These are phyloP conservation scores for Kwoniella sp. DNA, from an alignment of 768 basidiomycete species.

Conservation along the genomic window DNA sequence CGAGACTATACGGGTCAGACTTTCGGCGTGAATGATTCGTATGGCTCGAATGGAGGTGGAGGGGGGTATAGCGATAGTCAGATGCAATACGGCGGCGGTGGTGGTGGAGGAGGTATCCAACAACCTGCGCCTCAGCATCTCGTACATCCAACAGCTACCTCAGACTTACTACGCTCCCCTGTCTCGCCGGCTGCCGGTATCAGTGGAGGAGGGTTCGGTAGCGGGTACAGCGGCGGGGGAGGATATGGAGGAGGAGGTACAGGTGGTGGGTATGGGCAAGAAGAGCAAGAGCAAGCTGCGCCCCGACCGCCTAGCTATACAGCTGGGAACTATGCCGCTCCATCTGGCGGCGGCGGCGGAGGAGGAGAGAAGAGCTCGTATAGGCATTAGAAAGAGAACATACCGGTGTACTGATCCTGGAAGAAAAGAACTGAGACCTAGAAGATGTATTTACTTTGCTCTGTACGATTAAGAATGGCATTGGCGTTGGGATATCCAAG, in stretches of 20 bases:
- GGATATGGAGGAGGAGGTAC: neutral
- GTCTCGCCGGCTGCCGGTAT: neutral
- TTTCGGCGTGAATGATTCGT: slow-evolving; percentile 15
- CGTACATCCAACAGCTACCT: slow-evolving; percentile 9
- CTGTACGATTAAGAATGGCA: no score
- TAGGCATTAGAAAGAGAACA: slow-evolving; percentile 4
- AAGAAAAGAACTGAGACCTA: no score
- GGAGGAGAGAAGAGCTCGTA: slow-evolving; percentile 22
- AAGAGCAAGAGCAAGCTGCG: slow-evolving; percentile 2
- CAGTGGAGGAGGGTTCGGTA: neutral
- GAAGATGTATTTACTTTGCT: no score
- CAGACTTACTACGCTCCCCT: slow-evolving; percentile 25
- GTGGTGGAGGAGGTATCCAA: slow-evolving; percentile 4
- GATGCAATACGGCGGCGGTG: slow-evolving; percentile 11
- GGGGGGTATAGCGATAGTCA: slow-evolving; percentile 21
- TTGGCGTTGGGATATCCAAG: no score
- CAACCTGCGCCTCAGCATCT: slow-evolving; percentile 34
- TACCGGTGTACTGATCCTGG: no score
- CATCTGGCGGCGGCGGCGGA: neutral
- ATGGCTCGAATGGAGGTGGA: neutral
- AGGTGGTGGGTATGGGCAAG: slow-evolving; percentile 3
- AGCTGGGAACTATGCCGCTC: slow-evolving; percentile 14
- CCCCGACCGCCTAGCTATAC: slow-evolving; percentile 24
- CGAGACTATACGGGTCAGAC: slow-evolving; percentile 36
- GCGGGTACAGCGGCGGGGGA: neutral